Conservation (phyloP, 208 protist species). For the Naegleria lovaniensis region DNA sequence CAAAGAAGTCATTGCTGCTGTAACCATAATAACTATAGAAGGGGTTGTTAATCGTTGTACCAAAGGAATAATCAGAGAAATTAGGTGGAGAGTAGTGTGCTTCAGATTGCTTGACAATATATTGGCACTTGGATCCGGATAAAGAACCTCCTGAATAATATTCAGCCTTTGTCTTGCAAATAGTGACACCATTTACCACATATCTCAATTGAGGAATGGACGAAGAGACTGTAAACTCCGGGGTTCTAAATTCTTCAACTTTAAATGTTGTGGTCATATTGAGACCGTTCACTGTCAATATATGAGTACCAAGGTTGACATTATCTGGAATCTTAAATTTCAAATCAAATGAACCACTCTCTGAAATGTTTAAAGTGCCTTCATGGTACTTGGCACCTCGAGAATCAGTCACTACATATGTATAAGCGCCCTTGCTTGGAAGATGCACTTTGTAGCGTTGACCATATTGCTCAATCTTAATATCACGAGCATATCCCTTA, state of each 20-base stretch:
- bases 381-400: not conserved
- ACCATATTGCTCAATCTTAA: not conserved
- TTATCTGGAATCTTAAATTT: not conserved
- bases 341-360: not conserved
- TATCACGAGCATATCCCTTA: not conserved
- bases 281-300: not conserved
- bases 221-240: not conserved
- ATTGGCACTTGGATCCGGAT: not conserved
- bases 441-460: not conserved
- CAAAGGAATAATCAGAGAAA: not conserved
- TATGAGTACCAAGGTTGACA: not conserved
- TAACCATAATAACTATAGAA: not conserved
- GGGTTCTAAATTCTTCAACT: constrained; percentile 21
- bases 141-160: constrained; percentile 21
- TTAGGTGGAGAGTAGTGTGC: not conserved
- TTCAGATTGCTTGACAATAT: not conserved
- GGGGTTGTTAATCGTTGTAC: not conserved
- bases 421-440: not conserved
- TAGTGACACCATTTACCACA: not conserved
- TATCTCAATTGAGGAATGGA: not conserved
- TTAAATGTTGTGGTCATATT: not conserved
- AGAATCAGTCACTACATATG: not conserved
- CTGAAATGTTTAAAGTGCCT: not conserved
- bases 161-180: not conserved
- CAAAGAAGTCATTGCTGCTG: not conserved